Conservation (phyloP, 1,284 basidiomycete genomes). For the Malassezia dermatis region DNA sequence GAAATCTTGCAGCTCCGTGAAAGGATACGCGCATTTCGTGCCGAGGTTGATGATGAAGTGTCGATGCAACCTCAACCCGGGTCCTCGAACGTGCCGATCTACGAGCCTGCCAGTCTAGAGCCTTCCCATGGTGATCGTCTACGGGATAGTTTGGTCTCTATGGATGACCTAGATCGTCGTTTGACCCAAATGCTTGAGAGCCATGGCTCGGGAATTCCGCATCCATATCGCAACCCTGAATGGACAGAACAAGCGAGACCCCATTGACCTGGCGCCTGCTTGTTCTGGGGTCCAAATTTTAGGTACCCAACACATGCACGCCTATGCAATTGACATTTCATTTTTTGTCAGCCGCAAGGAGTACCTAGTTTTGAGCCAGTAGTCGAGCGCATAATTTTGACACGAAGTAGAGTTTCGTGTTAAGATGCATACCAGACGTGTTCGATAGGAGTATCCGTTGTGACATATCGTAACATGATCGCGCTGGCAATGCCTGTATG, state of each 20-base stretch:
- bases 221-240: background rate
- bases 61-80: background rate
- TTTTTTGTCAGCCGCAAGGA: background rate
- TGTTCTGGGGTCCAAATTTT: background rate
- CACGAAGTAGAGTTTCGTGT: background rate
- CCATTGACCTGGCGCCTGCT: background rate
- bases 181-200: slow-evolving; percentile 2
- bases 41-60: background rate
- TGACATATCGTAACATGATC: background rate
- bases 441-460: background rate
- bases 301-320: background rate
- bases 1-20: slow-evolving; percentile 12
- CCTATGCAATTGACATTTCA: background rate
- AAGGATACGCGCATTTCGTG: slow-evolving; percentile 6
- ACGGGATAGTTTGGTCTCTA: slow-evolving; percentile 2
- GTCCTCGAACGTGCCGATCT: background rate
- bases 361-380: background rate
- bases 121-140: background rate
- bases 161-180: slow-evolving; percentile 13
- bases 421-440: background rate
- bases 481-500: background rate
- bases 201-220: background rate
- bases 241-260: background rate
- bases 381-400: background rate
- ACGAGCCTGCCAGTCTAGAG: background rate